Base-by-base conservation (phyloP, 371 early-diverging fungal species). In the Mucor plumbeus region DNA sequence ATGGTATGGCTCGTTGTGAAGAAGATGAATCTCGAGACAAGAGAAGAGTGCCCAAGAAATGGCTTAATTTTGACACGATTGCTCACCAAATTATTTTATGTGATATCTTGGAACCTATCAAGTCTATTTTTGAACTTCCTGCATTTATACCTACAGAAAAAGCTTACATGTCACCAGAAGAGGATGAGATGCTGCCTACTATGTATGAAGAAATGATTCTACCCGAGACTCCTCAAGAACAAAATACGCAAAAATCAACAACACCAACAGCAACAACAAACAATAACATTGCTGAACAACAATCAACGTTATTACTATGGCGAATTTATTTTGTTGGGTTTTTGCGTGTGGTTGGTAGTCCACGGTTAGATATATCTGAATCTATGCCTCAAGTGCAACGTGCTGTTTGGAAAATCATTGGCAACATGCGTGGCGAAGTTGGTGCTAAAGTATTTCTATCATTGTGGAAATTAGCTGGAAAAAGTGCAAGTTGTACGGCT, bases 31-130 rank as follows among this genome's bases (percentile, higher is more conserved):
- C 70, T 8, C 53, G 71, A 3, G 65, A 61, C 17, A 68, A 60
- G 13, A 59, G 79, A 26, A 72, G 68, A 41, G 35, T 85, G 4
- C 90, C 92, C 0, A 57, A 76, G 7, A 64, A 73, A 15, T 92
- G 92, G 92, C 77, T 86, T 38, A 86, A 85, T 35, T 68, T 88
- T 60, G 76, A 83, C 19, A 67, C 87, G 35, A 79, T 90, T 41
- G 77, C 88, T 3, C 85, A 86, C 61, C 81, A 83, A 60, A 79
- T 87, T 11, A 74, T 85, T 0, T 43, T 84, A 7, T 71, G 79
- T 21, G 70, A 88, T 67, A 75, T 88, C 11, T 61, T 92, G 41
- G 76, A 78, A 5, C 87, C 90, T 7, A 76, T 88, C 9, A 75
- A 79, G 13, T 56, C 74, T 15, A 66, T 88, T 5, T 71, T 90